Base-by-base conservation (phyloP, 2,329 filamentous ascomycete genomes). In the Aspergillus bombycis region DNA sequence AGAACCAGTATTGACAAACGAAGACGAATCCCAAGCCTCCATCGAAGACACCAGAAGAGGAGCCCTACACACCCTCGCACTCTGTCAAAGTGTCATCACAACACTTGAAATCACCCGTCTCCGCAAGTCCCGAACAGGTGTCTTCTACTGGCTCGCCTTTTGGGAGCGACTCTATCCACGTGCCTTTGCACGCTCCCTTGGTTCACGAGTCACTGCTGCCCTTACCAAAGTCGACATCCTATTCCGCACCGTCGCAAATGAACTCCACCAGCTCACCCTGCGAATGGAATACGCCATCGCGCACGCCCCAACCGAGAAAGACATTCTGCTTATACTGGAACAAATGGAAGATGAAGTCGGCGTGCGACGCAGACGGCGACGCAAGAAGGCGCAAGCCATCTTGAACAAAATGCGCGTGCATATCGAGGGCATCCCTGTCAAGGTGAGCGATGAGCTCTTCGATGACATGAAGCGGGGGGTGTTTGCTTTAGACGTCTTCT, bases 401-500 rank as follows among this genome's bases (percentile, higher is more conserved):
- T 52, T 75, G 36, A 60, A 70, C 16, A 66, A 66, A 21, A 63
- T 75, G 70, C 66, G 72, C 5, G 48, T 52, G 36, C 63, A 61
- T 26, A 67, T 76, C 36, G 73, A 75, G 61, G 50, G 56, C 0
- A 75, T 76, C 28, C 74, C 74, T 10, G 67, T 76, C 10, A 68
- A 69, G 23, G 71, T 76, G 12, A 63, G 62, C 16, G 67, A 76
- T 50, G 66, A 70, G 10, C 64, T 74, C 21, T 74, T 72, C 26
- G 69, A 71, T 52, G 72, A 74, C 41, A 61, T 76, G 64, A 76
- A 75, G 64, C 71, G 74, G 21, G 72, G 71, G 1, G 63, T 76
- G 9, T 76, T 76, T 56, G 71, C 68, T 6, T 62, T 76, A 30
- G 72, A 76, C 45, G 62, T 67, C 12, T 66, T 61, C 9, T 71